Evolutionary conservation across 108 stramenopile species (phyloP), one percentile per base, ranked within the genome.

Genomic region (Stephanodiscus triporus): DNA sequence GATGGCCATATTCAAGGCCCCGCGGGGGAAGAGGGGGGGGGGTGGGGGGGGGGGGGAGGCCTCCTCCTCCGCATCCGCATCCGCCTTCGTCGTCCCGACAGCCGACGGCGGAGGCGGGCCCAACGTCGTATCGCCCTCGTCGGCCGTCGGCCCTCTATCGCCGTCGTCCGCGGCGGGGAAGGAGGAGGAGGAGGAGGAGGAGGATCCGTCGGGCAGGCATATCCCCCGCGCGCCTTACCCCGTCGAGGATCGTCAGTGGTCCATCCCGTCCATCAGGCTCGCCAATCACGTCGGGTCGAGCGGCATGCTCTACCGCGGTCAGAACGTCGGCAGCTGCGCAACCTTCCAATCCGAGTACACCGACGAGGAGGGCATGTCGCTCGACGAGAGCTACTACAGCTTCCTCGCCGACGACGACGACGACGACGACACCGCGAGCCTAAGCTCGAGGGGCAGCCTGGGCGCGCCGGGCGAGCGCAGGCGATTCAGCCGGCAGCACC

Each of bases 201-300:
- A n/a, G n/a, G n/a, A n/a, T n/a, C n/a, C n/a, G n/a, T n/a, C n/a
- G n/a, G n/a, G n/a, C n/a, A n/a, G n/a, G n/a, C n/a, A n/a, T n/a
- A n/a, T n/a, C n/a, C n/a, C n/a, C n/a, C n/a, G n/a, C n/a, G n/a
- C 20, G 54, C 76, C 58, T n/a, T 59, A 77, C 54, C 76, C 81
- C 23, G 54, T 82, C 13, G 76, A 82, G 22, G 71, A 78, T 66
- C 76, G 72, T 24, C 62, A 82, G 24, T 82, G 77, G 65, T 82
- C 81, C 55, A 82, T 82, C 43, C 81, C 81, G 11, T 82, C 81
- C 49, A 82, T 82, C 27, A 76, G 76, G 34, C 76, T 82, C 34
- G 81, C 81, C 58, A 77, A 77, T 61, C 76, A 65, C 38, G 49
- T 82, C 17, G 48, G 51, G 19, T 26, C 23, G 6, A 13, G 27